Conservation (phyloP, 345 rosid genomes). For the Hypericum androsaemum region DNA sequence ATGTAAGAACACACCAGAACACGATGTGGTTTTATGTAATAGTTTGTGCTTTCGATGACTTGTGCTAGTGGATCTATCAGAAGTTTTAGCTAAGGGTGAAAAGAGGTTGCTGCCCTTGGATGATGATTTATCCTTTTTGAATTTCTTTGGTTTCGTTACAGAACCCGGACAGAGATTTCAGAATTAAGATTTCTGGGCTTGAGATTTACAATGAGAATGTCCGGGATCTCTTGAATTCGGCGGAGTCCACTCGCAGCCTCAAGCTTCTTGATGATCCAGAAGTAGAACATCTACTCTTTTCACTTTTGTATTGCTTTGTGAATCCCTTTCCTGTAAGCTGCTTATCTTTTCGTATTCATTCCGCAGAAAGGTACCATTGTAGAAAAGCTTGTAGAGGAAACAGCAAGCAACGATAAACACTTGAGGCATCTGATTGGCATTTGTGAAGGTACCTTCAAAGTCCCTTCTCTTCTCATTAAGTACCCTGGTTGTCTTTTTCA, state of each 20-base stretch:
- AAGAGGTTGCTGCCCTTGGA: not conserved
- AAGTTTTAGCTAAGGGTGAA: not conserved
- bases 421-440: slow-evolving; percentile 71
- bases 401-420: slow-evolving; percentile 68
- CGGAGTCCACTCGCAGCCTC: slow-evolving; percentile 82
- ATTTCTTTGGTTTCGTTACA: slow-evolving; percentile 26
- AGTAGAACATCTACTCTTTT: slow-evolving; percentile 34
- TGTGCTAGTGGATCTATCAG: not conserved
- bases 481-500: not conserved
- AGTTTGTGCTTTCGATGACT: too few relatives aligned
- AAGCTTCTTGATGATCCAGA: slow-evolving; percentile 99
- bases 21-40: too few relatives aligned
- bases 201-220: slow-evolving; percentile 98
- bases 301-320: not conserved
- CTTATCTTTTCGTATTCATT: too few relatives aligned
- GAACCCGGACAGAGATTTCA: slow-evolving; percentile 96
- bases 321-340: slow-evolving; percentile 1
- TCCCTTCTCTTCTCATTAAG: not conserved
- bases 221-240: slow-evolving; percentile 79
- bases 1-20: slow-evolving; percentile 35
- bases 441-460: slow-evolving; percentile 66
- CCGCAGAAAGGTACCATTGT: slow-evolving; percentile 96
- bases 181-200: slow-evolving; percentile 85
- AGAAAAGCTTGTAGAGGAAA: slow-evolving; percentile 91
- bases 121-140: not conserved